phyloP scores from a whole-genome alignment of 176 grass and related monocot genomes.

The Aegilops speltoides region DNA sequence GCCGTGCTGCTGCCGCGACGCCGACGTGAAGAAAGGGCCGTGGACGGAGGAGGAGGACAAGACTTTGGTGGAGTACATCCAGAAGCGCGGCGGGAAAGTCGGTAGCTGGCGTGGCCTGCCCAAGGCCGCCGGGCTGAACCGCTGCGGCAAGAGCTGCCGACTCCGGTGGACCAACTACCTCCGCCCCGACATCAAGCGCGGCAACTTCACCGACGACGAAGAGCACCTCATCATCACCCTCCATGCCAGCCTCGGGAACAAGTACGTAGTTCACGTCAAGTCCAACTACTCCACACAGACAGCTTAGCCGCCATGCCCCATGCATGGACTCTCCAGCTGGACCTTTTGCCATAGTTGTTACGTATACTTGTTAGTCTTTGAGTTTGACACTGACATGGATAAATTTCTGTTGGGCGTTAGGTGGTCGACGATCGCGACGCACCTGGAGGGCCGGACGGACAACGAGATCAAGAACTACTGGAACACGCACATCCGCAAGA shows the following conservation, averaged over 20 bases:
- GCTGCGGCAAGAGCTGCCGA: constrained; percentile 93
- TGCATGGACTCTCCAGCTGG: background rate
- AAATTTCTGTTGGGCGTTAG: background rate
- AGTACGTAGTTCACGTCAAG: constrained; percentile 26
- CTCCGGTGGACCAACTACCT: constrained; percentile 95
- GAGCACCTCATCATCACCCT: constrained; percentile 65
- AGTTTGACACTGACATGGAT: background rate
- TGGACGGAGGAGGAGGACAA: constrained; percentile 81
- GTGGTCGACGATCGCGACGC: constrained; percentile 70
- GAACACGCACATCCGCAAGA: constrained; percentile 73
- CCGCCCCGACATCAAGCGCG: constrained; percentile 80
- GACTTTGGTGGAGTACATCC: constrained; percentile 48
- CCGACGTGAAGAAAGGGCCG: constrained; percentile 54
- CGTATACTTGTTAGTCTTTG: too few relatives aligned
- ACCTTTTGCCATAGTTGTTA: constrained; percentile 17
- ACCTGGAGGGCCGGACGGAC: constrained; percentile 54
- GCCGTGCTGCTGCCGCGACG: constrained; percentile 57
- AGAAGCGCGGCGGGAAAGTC: constrained; percentile 41
- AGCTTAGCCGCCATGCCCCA: background rate
- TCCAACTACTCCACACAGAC: background rate
- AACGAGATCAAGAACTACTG: constrained; percentile 79
- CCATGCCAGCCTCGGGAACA: constrained; percentile 70
- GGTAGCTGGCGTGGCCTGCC: constrained; percentile 66
- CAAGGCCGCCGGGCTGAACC: constrained; percentile 58
- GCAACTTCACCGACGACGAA: constrained; percentile 69